Percentiles rank a stretch among this genome's conserved stretches.
phyloP scores from a whole-genome alignment of 768 basidiomycete species.

The Chiua virens region DNA sequence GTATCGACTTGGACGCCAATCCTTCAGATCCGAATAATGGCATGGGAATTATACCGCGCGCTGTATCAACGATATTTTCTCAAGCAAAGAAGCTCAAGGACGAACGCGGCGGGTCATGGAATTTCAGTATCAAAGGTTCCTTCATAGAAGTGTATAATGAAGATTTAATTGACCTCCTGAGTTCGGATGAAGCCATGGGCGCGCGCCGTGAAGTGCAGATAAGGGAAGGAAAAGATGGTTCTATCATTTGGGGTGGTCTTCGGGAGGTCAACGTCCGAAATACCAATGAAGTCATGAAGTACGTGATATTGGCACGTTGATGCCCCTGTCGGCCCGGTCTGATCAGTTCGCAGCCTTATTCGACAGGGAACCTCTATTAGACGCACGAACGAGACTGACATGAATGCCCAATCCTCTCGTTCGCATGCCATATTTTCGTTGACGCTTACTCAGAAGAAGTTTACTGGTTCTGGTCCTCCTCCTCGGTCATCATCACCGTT shows the following conservation, averaged over 20 bases:
- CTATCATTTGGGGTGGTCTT: conserved; percentile 96
- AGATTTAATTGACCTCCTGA: conserved; percentile 93
- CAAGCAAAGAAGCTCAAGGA: conserved; percentile 74
- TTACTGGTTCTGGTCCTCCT: conserved; percentile 64
- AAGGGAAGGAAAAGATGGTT: conserved; percentile 94
- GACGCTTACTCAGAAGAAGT: conserved; percentile 90
- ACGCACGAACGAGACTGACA: conserved; percentile 95
- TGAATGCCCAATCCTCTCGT: conserved; percentile 98
- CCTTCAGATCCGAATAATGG: conserved; percentile 77
- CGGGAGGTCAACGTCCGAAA: conserved; percentile 88
- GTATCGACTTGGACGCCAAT: conserved; percentile 86
- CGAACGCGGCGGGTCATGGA: conserved; percentile 75
- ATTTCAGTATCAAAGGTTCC: conserved; percentile 78
- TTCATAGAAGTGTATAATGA: conserved; percentile 99
- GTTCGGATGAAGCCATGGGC: conserved; percentile 65
- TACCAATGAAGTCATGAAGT: conserved; percentile 90
- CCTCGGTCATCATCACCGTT: conserved; percentile 78
- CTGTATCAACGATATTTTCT: conserved; percentile 86
- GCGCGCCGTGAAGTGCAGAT: conserved; percentile 87
- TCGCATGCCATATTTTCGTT: conserved; percentile 99
- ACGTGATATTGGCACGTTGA: conserved; percentile 35
- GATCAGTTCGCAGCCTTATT: conserved; percentile 60
- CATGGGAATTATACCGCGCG: conserved; percentile 95
- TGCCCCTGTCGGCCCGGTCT: conserved; percentile 14
- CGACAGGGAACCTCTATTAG: conserved; percentile 88